Evolutionary conservation across 805 yeast genomes (phyloP).

Genomic region (Candida suzukii): DNA sequence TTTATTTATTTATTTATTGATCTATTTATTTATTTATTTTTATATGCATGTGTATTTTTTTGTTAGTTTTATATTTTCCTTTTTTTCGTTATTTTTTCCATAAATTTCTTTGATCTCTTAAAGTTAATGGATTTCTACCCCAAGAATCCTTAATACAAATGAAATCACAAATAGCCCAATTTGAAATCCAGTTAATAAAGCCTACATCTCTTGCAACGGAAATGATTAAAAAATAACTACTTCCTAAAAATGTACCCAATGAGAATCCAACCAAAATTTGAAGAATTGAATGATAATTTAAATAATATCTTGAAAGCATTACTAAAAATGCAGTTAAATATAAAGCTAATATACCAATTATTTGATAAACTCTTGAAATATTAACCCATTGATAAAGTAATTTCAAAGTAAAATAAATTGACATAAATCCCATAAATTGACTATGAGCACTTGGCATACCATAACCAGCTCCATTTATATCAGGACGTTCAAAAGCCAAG

Average conservation of each 20-base stretch:
- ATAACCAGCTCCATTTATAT: slow-evolving; percentile 42
- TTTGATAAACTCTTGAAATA: slow-evolving; percentile 22
- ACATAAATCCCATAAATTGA: slow-evolving; percentile 87
- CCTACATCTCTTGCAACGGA: slow-evolving; percentile 60
- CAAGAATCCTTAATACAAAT: slow-evolving; percentile 58
- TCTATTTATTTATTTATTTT: neutral
- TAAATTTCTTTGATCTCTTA: slow-evolving; percentile 15
- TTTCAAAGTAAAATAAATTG: slow-evolving; percentile 46
- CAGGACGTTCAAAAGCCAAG: slow-evolving; percentile 71
- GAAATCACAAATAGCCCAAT: slow-evolving; percentile 44
- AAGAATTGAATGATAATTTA: slow-evolving; percentile 64
- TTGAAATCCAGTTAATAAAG: slow-evolving; percentile 54
- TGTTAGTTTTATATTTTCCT: neutral
- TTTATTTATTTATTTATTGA: neutral
- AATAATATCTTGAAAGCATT: slow-evolving; percentile 64
- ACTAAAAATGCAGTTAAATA: slow-evolving; percentile 33
- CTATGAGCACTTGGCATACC: slow-evolving; percentile 99
- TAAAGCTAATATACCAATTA: slow-evolving; percentile 23
- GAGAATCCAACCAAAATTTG: slow-evolving; percentile 73
- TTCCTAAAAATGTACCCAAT: slow-evolving; percentile 57
- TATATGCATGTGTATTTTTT: neutral
- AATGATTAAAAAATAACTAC: slow-evolving; percentile 45
- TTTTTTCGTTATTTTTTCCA: slow-evolving; percentile 14
- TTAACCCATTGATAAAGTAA: slow-evolving; percentile 35
- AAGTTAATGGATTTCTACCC: slow-evolving; percentile 5